Evolutionary conservation across 805 yeast genomes (phyloP), one percentile per base, ranked within the genome.

Genomic region (Schwanniomyces pseudopolymorphus): DNA sequence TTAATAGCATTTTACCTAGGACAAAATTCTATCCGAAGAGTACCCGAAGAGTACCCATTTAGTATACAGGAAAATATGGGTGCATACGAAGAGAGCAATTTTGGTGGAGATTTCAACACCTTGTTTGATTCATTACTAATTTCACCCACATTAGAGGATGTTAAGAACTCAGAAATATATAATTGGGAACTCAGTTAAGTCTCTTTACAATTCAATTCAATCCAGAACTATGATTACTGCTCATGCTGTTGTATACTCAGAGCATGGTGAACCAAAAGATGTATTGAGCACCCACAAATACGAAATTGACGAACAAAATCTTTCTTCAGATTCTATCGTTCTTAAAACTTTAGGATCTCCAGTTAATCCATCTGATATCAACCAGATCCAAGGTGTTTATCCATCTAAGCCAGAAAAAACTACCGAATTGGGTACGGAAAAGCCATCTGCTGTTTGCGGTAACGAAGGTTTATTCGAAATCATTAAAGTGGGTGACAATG

Each of bases 381-480:
- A 72, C 55, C 78, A 72, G 53, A 67, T 72, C 42, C 75, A 72
- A 54, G 78, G 78, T 8, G 77, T 72, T 2, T 72, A 72, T 51
- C 78, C 78, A 3, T 66, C 72, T 24, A 71, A 69, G 51, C 77
- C 78, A 4, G 80, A 74, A 36, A 74, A 83, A 46, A 72, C 78
- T 21, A 71, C 64, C 43, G 81, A 66, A 40, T 81, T 79, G 47
- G 82, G 83, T 6, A 79, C 88, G 1, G 64, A 61, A 42, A 77
- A 75, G 20, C 91, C 95, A 2, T 69, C 81, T 7, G 95, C 96
- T 4, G 84, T 89, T 40, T 89, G 91, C 31, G 99, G 99, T 45
- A 94, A 94, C 63, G 99, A 92, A 67, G 98, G 97, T 19, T 78
- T 89, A 9, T 91, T 88, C 61, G 86, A 89, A 61, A 84, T 92